Percentiles rank a stretch among this genome's conserved stretches.
phyloP scores from a whole-genome alignment of 768 basidiomycete genomes.

The Crassisporium funariophilum region DNA sequence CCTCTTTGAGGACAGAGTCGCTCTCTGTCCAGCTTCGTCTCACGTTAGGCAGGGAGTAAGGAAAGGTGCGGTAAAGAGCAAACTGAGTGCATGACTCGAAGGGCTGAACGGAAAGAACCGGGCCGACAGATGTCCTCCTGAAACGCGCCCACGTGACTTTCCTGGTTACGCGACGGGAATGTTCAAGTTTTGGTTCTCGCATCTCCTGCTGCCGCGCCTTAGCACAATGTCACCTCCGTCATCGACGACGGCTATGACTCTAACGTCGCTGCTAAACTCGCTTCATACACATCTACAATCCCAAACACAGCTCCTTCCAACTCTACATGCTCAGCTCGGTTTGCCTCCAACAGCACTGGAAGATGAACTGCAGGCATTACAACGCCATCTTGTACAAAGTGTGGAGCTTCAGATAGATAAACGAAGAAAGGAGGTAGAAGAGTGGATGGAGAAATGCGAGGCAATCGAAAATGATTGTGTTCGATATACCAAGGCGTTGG shows the following conservation, averaged over 20 bases:
- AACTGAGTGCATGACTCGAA: too few relatives aligned
- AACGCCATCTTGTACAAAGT: constrained; percentile 72
- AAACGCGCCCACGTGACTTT: constrained; percentile 20
- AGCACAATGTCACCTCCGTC: constrained; percentile 26
- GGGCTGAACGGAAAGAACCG: too few relatives aligned
- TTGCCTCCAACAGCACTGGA: constrained; percentile 78
- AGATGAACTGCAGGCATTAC: constrained; percentile 75
- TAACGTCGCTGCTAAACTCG: constrained; percentile 75
- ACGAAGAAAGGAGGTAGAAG: constrained; percentile 75
- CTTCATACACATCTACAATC: constrained; percentile 77
- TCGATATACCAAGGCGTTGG: constrained; percentile 68
- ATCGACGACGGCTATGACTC: constrained; percentile 34
- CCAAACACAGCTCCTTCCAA: constrained; percentile 81
- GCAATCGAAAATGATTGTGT: constrained; percentile 64
- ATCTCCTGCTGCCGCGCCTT: constrained; percentile 8
- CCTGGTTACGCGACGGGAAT: constrained; percentile 9
- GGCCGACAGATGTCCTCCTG: too few relatives aligned
- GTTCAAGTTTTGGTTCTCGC: constrained; percentile 10
- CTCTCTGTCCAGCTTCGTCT: too few relatives aligned
- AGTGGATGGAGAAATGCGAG: constrained; percentile 66
- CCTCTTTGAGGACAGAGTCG: too few relatives aligned
- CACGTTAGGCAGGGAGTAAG: too few relatives aligned
- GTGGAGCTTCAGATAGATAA: constrained; percentile 74
- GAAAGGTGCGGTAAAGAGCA: too few relatives aligned
- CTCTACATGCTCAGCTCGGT: constrained; percentile 82